These are phyloP conservation scores for Suillus placidus DNA, from an alignment of 768 basidiomycete genomes.

Conservation along the genomic window DNA sequence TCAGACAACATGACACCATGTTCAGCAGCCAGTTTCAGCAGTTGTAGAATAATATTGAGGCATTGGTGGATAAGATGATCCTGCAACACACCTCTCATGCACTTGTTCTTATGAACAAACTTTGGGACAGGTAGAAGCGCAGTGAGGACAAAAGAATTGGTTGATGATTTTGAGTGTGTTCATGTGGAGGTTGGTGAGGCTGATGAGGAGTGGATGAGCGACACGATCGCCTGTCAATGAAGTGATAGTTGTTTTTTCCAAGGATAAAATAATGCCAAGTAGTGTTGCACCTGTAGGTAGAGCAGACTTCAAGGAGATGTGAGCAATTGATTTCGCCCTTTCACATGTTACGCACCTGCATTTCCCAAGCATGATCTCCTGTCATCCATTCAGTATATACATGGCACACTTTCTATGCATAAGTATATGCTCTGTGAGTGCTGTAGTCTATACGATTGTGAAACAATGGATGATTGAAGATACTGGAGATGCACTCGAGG, in stretches of 20 bases:
- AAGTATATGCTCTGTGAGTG: background rate
- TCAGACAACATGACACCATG: conserved; percentile 23
- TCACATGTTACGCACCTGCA: conserved; percentile 21
- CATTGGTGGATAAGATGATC: too few relatives aligned
- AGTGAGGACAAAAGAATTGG: too few relatives aligned
- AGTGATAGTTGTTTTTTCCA: conserved; percentile 25
- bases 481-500: too few relatives aligned
- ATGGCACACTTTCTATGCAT: conserved; percentile 11
- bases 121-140: too few relatives aligned
- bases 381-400: conserved; percentile 28
- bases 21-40: conserved; percentile 2
- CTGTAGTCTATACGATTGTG: too few relatives aligned
- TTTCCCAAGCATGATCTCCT: conserved; percentile 27
- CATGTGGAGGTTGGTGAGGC: conserved; percentile 19
- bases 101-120: too few relatives aligned
- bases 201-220: conserved; percentile 20
- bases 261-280: conserved; percentile 21
- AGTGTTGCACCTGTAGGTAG: conserved; percentile 32
- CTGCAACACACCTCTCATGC: too few relatives aligned
- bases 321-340: too few relatives aligned
- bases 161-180: conserved; percentile 9
- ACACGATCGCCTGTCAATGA: conserved; percentile 11
- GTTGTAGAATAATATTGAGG: too few relatives aligned
- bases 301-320: conserved; percentile 11
- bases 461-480: too few relatives aligned